Base-by-base conservation (phyloP, 148 eudicot species). In the Fagopyrum tataricum region DNA sequence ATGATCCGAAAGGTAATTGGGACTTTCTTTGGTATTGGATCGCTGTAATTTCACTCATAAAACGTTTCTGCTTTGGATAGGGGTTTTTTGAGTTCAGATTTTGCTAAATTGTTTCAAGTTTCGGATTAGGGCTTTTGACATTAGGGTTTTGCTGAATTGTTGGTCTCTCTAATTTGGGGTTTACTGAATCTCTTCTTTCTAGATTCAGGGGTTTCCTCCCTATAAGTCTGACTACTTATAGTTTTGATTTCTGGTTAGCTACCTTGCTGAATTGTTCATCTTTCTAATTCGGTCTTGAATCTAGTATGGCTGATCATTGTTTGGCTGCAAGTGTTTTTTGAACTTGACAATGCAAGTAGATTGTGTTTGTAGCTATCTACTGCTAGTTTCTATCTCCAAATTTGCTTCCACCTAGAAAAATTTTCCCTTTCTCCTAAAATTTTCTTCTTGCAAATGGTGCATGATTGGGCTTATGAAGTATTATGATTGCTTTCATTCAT, bases 371-470 rank as follows among this genome's bases (percentile, higher is more conserved):
- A 55, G 20, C 26, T 20, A 55, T 55, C 9, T 55, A 55, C 61
- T 55, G 69, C 69, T 64, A 64, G 20, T 31, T 64, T 15, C 43
- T 13, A 64, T 37, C 69, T 31, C 43, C 18, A 64, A 31, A 64
- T 55, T 4, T 64, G 69, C 14, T 37, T 24, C 2, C 24, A 24
- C 24, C 12, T 59, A 26, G 67, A 24, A 59, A 23, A 20, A 31
- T 6, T 8, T 46, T 44, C 48, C 13, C 13, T 46, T 46, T 46
- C 49, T 46, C 49, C 8, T 46, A 8, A 9, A 46, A 31, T 46
- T 46, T 46, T 9, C 49, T 58, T 20, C 21, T 23, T 21, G 64
- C 5, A 58, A 21, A 58, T 59, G 67, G 2, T 26, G 40, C 13
- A 59, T 2, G 41, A 40, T 23, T 24, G 67, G 69, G 69, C 6